Percentiles rank a stretch among this genome's conserved stretches.
Conservation (phyloP, 768 basidiomycete genomes). For the Rhodotorula babjevae region DNA sequence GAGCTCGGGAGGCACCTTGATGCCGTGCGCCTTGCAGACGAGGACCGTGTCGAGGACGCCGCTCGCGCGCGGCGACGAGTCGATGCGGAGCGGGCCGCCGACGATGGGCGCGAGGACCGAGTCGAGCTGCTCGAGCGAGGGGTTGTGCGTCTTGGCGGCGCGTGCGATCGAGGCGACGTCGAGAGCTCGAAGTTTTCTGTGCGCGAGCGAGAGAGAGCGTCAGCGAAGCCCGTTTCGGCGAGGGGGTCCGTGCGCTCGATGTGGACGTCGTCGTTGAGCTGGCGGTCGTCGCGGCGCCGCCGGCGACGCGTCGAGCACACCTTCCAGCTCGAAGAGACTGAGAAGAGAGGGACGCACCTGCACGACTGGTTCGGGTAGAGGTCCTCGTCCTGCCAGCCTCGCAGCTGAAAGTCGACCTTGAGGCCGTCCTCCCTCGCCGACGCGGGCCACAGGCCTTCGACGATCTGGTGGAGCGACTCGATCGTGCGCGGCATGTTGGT, state of each 20-base stretch:
- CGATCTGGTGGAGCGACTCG: constrained; percentile 66
- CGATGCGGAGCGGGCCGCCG: constrained; percentile 57
- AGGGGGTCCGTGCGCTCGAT: too few species aligned
- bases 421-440: constrained; percentile 12
- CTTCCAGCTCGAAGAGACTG: too few species aligned
- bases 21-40: constrained; percentile 65
- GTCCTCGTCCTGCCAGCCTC: constrained; percentile 21
- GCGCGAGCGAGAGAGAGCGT: background rate
- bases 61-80: constrained; percentile 69
- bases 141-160: constrained; percentile 63
- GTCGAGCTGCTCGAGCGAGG: constrained; percentile 60
- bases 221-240: too few species aligned
- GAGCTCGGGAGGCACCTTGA: constrained; percentile 68
- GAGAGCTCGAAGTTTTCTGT: constrained; percentile 15
- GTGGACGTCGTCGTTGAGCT: too few species aligned
- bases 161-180: constrained; percentile 20
- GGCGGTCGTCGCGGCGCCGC: too few species aligned
- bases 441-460: constrained; percentile 66
- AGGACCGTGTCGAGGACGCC: constrained; percentile 65
- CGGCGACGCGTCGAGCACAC: too few species aligned
- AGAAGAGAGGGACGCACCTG: background rate
- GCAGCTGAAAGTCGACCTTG: constrained; percentile 15
- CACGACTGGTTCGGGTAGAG: constrained; percentile 37
- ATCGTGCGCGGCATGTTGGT: constrained; percentile 75
- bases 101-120: constrained; percentile 53